Evolutionary conservation across 495 filamentous ascomycete genomes (phyloP), one percentile per base, ranked within the genome.

Genomic region (Neurospora cerealis): DNA sequence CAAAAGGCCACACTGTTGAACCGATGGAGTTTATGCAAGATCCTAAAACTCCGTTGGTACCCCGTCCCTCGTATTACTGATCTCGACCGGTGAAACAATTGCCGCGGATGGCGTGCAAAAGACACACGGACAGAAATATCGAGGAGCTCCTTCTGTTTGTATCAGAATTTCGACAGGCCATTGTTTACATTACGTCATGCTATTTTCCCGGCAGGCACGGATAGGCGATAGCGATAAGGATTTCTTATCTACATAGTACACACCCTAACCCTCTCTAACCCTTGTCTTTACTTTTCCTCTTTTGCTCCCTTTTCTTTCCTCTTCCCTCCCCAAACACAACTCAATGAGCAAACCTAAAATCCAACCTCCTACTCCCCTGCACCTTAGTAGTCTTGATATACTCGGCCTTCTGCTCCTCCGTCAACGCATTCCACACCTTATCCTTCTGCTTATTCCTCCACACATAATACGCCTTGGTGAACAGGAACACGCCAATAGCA

Each of bases 391-490:
- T 82, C 72, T 74, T 72, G 36, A 81, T 74, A 73, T 87, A 87
- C 6, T 77, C 73, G 1, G 73, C 70, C 75, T 77, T 75, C 77
- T 86, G 79, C 71, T 85, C 80, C 69, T 77, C 75, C 5, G 73
- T 82, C 76, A 87, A 73, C 2, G 75, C 78, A 41, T 83, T 78
- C 85, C 85, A 87, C 39, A 76, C 69, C 15, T 62, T 72, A 0
- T 83, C 81, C 70, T 80, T 79, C 72, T 77, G 77, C 78, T 81
- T 82, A 69, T 87, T 87, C 41, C 81, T 78, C 77, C 77, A 80
- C 10, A 83, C 70, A 71, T 87, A 87, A 44, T 85, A 87, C 5
- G 71, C 62, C 70, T 87, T 87, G 13, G 83, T 82, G 40, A 81
- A 70, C 2, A 83, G 8, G 70, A 83, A 82, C 5, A 81, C 34